phyloP scores from a whole-genome alignment of 257 asterid genomes.

The Solanum rostratum region DNA sequence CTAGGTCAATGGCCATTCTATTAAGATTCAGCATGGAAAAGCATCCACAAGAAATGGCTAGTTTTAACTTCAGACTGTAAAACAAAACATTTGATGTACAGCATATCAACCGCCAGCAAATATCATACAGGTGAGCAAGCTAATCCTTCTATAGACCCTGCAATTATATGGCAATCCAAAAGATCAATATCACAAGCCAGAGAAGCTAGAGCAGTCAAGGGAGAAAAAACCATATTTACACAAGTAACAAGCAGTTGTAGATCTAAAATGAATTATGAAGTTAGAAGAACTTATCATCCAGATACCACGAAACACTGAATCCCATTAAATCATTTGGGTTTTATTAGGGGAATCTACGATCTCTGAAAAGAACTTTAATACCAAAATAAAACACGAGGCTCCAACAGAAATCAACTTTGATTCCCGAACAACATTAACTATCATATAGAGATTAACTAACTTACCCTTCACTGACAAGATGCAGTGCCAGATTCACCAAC shows the following conservation, averaged over 20 bases:
- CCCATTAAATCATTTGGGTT: not conserved
- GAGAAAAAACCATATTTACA: conserved; percentile 17
- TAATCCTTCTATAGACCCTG: conserved; percentile 98
- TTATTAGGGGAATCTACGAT: not conserved
- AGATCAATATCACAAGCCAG: conserved; percentile 69
- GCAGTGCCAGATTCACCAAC: conserved; percentile 74
- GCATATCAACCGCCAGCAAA: conserved; percentile 99
- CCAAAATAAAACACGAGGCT: not conserved
- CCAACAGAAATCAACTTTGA: not conserved
- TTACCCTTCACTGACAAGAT: conserved; percentile 96
- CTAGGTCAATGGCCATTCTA: conserved; percentile 50
- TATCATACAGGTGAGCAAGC: conserved; percentile 90
- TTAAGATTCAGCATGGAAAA: conserved; percentile 62
- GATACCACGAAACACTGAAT: not conserved
- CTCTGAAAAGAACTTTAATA: not conserved
- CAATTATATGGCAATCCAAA: conserved; percentile 97
- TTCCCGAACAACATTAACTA: not conserved
- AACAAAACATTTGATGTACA: conserved; percentile 91
- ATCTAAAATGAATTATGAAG: conserved; percentile 1
- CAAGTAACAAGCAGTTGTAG: conserved; percentile 13
- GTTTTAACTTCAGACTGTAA: conserved; percentile 73
- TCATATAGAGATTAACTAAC: conserved; percentile 9
- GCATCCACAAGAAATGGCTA: conserved; percentile 32
- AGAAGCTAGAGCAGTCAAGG: conserved; percentile 25
- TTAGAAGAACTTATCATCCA: not conserved